Evolutionary conservation across 148 eudicot genomes (phyloP), one percentile per base, ranked within the genome.

Genomic region (Cornus controversa): DNA sequence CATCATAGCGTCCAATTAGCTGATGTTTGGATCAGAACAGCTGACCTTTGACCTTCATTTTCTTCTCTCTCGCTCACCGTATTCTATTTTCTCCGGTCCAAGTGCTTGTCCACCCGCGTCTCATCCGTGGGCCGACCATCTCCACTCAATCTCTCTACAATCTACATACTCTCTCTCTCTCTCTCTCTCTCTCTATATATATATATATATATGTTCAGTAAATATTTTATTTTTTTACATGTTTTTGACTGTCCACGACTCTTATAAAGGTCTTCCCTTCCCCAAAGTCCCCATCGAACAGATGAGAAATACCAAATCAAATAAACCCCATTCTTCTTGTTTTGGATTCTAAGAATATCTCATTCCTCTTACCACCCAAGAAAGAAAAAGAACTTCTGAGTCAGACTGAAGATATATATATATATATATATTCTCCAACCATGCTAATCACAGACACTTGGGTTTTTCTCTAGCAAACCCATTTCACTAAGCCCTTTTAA

Each of bases 101-200:
- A 58, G 42, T 37, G 42, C 5, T 8, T 6, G 9, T 25, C 18
- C 4, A 22, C 24, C 22, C 64, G 64, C 2, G 64, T 60, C 64
- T n/a, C 64, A 60, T 6, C 70, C 70, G 70, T 24, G 70, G 31
- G 70, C 70, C 70, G 70, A 67, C 70, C 11, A 67, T n/a, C 10
- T 29, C 10, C 45, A 40, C 45, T 4, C 45, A 40, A n/a, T n/a
- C n/a, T 36, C 2, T 6, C 2, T 6, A 36, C 37, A 36, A 6
- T 36, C 6, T 36, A 36, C 6, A 36, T 9, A 8, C 34, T 10
- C 29, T 28, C 18, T 18, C 18, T 2, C 42, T 16, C 24, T 0
- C 26, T 16, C 23, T 14, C 20, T 16, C 72, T 70, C 57, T 42
- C 29, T 40, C 27, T 68, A 31, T 16, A 16, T 9, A 57, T n/a